These are phyloP conservation scores for Capronia epimyces DNA, from an alignment of 2,329 filamentous ascomycete species.

Conservation along the genomic window DNA sequence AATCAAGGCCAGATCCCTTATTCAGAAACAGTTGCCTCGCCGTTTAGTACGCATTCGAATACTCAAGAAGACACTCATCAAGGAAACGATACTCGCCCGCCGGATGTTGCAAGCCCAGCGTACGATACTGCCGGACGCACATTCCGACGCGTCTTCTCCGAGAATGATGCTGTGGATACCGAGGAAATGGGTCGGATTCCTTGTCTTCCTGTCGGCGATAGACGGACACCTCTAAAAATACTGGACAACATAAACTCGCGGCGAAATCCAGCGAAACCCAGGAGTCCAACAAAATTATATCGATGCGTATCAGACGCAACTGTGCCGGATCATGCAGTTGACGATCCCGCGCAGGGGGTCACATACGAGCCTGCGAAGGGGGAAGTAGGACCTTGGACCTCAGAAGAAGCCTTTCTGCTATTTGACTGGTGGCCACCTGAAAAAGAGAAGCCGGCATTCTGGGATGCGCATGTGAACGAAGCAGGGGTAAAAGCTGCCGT, in stretches of 20 bases:
- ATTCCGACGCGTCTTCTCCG: conserved; percentile 22
- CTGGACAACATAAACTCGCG: conserved; percentile 7
- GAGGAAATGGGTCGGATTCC: background rate
- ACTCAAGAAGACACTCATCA: background rate
- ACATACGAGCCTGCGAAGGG: background rate
- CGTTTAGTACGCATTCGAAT: background rate
- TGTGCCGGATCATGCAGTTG: background rate
- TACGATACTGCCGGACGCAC: background rate
- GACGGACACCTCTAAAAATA: conserved; percentile 9
- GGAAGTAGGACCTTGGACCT: conserved; percentile 29
- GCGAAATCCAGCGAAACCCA: conserved; percentile 5
- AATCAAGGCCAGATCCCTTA: background rate
- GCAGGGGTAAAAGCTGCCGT: background rate
- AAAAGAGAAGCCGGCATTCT: conserved; percentile 20
- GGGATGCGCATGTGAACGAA: conserved; percentile 3
- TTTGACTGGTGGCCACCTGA: conserved; percentile 28
- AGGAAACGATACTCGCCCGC: background rate
- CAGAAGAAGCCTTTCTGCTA: conserved; percentile 27
- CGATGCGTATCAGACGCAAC: conserved; percentile 18
- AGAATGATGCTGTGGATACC: conserved; percentile 17
- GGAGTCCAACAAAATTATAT: conserved; percentile 13
- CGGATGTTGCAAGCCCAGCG: background rate
- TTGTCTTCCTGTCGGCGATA: background rate
- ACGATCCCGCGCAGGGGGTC: background rate
- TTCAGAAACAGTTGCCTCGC: background rate